phyloP scores from a whole-genome alignment of 257 asterid genomes.

The Paraleonurus japonicus region DNA sequence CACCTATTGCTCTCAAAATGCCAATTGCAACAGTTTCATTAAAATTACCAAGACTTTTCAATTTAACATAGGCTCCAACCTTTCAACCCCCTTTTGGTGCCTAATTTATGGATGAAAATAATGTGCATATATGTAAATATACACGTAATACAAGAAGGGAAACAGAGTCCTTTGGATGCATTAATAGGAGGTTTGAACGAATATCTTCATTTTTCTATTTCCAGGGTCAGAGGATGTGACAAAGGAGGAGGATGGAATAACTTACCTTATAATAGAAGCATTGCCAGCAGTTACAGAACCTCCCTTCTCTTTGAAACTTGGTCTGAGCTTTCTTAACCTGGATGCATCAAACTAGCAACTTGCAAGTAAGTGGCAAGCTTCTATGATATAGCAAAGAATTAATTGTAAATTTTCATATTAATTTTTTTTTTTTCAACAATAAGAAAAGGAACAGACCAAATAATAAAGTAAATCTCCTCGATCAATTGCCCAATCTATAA shows the following conservation, averaged over 20 bases:
- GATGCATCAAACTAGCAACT: slow-evolving; percentile 76
- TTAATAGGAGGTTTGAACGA: background rate
- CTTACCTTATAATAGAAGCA: slow-evolving; percentile 84
- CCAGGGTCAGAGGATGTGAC: background rate
- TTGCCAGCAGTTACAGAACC: slow-evolving; percentile 99
- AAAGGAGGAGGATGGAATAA: slow-evolving; percentile 25
- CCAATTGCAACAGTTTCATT: too few relatives aligned
- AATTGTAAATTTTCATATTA: background rate
- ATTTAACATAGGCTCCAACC: too few relatives aligned
- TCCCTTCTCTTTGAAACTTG: slow-evolving; percentile 80
- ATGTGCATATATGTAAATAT: background rate
- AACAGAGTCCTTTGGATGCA: background rate
- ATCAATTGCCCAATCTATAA: background rate
- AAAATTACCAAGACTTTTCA: too few relatives aligned
- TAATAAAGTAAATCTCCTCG: background rate
- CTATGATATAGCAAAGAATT: background rate
- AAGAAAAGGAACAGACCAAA: background rate
- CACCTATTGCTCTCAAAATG: too few relatives aligned
- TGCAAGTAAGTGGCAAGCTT: slow-evolving; percentile 5
- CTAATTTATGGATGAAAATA: background rate
- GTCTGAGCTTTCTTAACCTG: slow-evolving; percentile 73
- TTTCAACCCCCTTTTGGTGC: background rate
- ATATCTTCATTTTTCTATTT: background rate
- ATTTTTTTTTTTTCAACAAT: background rate
- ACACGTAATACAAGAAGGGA: background rate